Evolutionary conservation across 1,284 basidiomycete genomes (phyloP), one percentile per base, ranked within the genome.

Genomic region (Heterobasidion occidentale): DNA sequence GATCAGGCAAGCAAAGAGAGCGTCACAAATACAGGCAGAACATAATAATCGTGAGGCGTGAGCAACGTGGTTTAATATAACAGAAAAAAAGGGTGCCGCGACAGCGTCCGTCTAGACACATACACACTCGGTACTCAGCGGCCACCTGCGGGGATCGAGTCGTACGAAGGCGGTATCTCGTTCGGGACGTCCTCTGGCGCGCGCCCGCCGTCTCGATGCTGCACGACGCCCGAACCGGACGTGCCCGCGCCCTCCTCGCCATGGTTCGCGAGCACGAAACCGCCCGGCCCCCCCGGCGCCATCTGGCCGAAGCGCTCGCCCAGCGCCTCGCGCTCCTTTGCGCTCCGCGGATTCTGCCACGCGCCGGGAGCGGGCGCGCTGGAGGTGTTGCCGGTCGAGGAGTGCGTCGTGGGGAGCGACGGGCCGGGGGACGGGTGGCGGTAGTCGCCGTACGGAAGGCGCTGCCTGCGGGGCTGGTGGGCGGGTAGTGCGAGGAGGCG

Each of bases 151-250:
- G 63, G 60, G 47, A 72, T 71, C 33, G 65, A 67, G 53, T 72
- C 69, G 53, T 71, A 72, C 50, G 67, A 63, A 44, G 71, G 71
- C 44, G 71, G 71, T 42, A 72, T 62, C 64, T 72, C 70, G 9
- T 55, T 56, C 38, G 63, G 65, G 4, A 50, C 60, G 56, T 61
- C 61, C n/a, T 58, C 56, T 7, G 17, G 17, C 54, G 61, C 62
- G 56, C 58, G 53, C 60, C 64, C 55, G 50, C 59, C 61, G 47
- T 60, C 60, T 36, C 27, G 44, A 36, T 61, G 60, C 15, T 61
- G 60, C 20, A 61, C 42, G 3, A 54, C 51, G 0, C 47, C 42
- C 36, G 52, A 51, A 2, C 20, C 36, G 8, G 45, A 33, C 20
- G 20, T 12, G 15, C 36, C 42, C 51, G 51, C 38, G 19, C 20